Evolutionary conservation across 1,284 basidiomycete species (phyloP).

Genomic region (Microbotryum scabiosae): DNA sequence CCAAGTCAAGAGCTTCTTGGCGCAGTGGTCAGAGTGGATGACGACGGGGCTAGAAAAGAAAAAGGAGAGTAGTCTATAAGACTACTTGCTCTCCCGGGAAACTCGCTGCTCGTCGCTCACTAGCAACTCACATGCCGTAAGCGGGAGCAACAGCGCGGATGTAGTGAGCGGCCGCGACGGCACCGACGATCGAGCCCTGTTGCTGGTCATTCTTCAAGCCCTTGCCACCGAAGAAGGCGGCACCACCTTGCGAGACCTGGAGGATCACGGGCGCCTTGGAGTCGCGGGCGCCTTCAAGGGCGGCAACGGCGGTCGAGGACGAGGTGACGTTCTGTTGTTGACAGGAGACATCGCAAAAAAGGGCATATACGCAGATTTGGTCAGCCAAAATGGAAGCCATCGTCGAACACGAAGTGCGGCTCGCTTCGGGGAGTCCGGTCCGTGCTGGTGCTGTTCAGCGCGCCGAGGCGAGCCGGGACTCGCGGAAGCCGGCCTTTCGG

Average conservation of each 20-base stretch:
- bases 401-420: no score
- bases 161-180: conserved; percentile 86
- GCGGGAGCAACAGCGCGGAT: conserved; percentile 78
- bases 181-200: conserved; percentile 89
- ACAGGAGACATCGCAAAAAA: neutral
- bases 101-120: neutral
- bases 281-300: conserved; percentile 78
- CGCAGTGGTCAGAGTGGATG: conserved; percentile 98
- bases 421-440: no score
- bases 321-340: conserved; percentile 44
- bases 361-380: no score
- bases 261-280: conserved; percentile 97
- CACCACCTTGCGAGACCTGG: conserved; percentile 94
- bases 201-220: conserved; percentile 91
- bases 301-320: conserved; percentile 76
- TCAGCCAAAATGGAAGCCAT: no score
- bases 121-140: conserved; percentile 70
- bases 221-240: conserved; percentile 95
- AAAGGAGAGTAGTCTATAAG: no score
- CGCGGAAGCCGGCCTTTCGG: no score
- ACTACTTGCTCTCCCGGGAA: no score
- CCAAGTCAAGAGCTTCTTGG: conserved; percentile 96
- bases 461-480: no score
- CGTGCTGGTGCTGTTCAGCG: no score
- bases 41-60: conserved; percentile 69